Evolutionary conservation across 78 protist species (phyloP), one percentile per base, ranked within the genome.

Genomic region (Creolimax fragrantissima): DNA sequence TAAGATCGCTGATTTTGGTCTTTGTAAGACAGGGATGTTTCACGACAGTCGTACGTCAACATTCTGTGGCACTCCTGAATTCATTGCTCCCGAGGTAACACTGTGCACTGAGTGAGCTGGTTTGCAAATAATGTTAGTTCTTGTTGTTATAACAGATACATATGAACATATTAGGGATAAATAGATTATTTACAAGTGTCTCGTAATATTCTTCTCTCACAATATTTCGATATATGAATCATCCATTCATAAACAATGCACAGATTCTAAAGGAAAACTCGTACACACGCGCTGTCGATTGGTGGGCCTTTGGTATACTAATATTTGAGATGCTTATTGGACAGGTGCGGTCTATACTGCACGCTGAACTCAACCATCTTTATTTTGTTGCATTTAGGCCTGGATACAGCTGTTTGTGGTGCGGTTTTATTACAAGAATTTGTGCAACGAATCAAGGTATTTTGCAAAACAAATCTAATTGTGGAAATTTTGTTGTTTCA

Each of bases 11-110:
- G 99, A 97, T 81, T 97, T 96, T 47, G 99, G 99, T 4, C 95
- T 97, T 5, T 94, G 97, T 44, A 97, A 97, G 93, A 91, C 43
- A 35, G 81, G 42, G 88, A 74, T 89, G 43, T 66, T 5, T 43
- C 89, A 45, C 44, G 93, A 42, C 4, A 17, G 2, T 2, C 44
- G 91, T 89, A 93, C 96, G 17, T 4, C 94, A 6, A 95, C 99
- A 3, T 95, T 97, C 91, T 97, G 99, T 92, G 99, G 99, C 35
- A 97, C 98, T 3, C 98, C 99, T 7, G 98, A 97, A 90, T 98
- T 97, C 81, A 35, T 98, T 11, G 97, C 94, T 3, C 94, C 94
- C 36, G 94, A 92, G 90, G 58, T 86, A 74, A 81, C 41, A 24
- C 5, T 42, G 3, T 37, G 44, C n/a, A n/a, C n/a, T n/a, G n/a